phyloP scores from a whole-genome alignment of 108 stramenopile species.

The Cyclotella sp. region DNA sequence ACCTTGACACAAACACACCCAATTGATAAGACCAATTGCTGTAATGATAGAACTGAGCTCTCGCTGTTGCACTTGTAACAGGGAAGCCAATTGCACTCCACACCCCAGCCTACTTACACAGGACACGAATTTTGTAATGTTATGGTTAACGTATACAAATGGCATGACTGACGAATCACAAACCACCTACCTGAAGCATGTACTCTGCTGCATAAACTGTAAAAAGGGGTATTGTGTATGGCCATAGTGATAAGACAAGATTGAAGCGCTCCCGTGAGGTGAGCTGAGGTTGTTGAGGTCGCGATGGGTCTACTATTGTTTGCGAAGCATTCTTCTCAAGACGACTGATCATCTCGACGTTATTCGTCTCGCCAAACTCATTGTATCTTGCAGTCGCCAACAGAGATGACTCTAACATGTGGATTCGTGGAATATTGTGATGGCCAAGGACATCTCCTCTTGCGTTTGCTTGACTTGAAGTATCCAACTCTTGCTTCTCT shows the following conservation, averaged over 20 bases:
- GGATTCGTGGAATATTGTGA: not conserved
- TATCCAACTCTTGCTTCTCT: conserved; percentile 10
- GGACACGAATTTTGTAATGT: conserved; percentile 12
- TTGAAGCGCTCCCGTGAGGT: conserved; percentile 40
- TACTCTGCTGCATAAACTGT: conserved; percentile 83
- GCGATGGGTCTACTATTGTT: not conserved
- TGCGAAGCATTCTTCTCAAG: not conserved
- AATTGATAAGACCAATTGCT: conserved; percentile 61
- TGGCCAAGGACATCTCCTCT: not conserved
- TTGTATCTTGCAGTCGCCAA: not conserved
- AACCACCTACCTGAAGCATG: conserved; percentile 20
- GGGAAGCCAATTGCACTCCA: conserved; percentile 89
- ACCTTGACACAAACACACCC: conserved; percentile 80
- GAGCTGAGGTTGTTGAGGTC: conserved; percentile 27
- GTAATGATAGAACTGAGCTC: conserved; percentile 73
- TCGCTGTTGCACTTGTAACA: conserved; percentile 44
- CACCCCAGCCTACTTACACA: conserved; percentile 52
- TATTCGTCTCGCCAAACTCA: not conserved
- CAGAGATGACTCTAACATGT: conserved; percentile 4
- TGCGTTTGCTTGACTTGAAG: not conserved
- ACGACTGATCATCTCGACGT: conserved; percentile 32
- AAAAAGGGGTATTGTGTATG: conserved; percentile 80
- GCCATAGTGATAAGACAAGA: conserved; percentile 61
- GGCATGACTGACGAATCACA: not conserved
- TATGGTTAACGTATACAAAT: not conserved